Evolutionary conservation across 148 eudicot species (phyloP).

Genomic region (Rhododendron simsii): DNA sequence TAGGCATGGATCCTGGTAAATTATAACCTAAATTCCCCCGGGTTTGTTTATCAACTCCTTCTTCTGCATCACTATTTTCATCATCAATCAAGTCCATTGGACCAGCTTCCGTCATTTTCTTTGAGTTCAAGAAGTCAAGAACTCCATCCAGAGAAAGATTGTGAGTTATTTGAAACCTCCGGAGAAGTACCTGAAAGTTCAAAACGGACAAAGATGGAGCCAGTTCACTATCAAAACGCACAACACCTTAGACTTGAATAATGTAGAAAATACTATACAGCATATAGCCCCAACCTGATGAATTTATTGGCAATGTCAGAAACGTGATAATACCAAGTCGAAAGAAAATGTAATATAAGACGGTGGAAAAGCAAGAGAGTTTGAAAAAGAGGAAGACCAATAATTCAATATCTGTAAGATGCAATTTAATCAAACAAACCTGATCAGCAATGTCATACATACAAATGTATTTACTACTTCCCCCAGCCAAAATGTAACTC

Average conservation of each 20-base stretch:
- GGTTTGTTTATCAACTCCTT: slow-evolving; percentile 72
- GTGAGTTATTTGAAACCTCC: slow-evolving; percentile 86
- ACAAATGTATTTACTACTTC: slow-evolving; percentile 89
- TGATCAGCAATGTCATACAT: slow-evolving; percentile 98
- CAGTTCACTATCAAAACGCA: not conserved
- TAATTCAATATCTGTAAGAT: not conserved
- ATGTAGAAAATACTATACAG: not conserved
- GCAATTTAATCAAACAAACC: slow-evolving; percentile 37
- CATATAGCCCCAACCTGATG: not conserved
- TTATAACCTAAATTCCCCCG: slow-evolving; percentile 49
- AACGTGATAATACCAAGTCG: not conserved
- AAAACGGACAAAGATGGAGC: not conserved
- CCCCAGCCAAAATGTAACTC: slow-evolving; percentile 93
- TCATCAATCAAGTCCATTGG: slow-evolving; percentile 88
- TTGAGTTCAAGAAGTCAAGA: slow-evolving; percentile 82
- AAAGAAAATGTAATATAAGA: not conserved
- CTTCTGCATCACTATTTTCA: slow-evolving; percentile 74
- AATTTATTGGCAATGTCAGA: not conserved
- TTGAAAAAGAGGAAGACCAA: not conserved
- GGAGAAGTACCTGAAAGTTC: slow-evolving; percentile 64
- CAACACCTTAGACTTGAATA: not conserved
- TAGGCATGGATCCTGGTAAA: slow-evolving; percentile 82
- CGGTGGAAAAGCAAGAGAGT: not conserved
- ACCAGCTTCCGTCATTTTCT: slow-evolving; percentile 96
- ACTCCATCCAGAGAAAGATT: slow-evolving; percentile 96